Percentiles rank a stretch among this genome's conserved stretches.
These are phyloP conservation scores for Babjeviella inositovora DNA, from an alignment of 805 yeast genomes.

Conservation along the genomic window DNA sequence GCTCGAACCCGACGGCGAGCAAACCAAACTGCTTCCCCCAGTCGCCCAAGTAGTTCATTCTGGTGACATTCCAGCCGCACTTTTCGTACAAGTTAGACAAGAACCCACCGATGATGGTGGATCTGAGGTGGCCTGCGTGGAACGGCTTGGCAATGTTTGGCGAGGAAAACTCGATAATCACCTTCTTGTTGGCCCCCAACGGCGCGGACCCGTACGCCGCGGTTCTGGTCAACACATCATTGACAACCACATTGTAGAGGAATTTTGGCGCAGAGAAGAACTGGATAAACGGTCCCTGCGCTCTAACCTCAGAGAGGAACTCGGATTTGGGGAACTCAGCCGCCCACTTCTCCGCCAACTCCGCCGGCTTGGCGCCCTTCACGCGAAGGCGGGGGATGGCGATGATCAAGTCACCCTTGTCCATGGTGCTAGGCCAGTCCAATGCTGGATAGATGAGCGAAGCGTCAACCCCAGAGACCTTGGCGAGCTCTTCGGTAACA, in stretches of 20 bases:
- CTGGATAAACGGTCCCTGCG: constrained; percentile 86
- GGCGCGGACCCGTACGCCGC: constrained; percentile 59
- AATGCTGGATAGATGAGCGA: constrained; percentile 65
- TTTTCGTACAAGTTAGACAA: constrained; percentile 78
- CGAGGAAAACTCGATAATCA: constrained; percentile 82
- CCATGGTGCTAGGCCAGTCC: constrained; percentile 75
- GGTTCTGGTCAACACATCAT: constrained; percentile 47
- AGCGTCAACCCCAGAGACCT: constrained; percentile 57
- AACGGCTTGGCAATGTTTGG: constrained; percentile 99
- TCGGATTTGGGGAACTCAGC: constrained; percentile 58
- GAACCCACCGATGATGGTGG: constrained; percentile 96
- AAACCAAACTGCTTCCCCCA: constrained; percentile 99
- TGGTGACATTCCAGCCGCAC: constrained; percentile 81
- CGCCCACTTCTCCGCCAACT: constrained; percentile 65
- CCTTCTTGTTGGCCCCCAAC: constrained; percentile 53
- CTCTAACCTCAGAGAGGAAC: constrained; percentile 51
- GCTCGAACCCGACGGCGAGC: constrained; percentile 81
- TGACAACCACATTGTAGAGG: constrained; percentile 52
- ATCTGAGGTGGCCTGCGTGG: constrained; percentile 98
- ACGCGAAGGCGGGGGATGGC: constrained; percentile 86
- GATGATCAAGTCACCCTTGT: constrained; percentile 83
- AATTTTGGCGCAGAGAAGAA: constrained; percentile 63
- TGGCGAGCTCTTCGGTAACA: constrained; percentile 63
- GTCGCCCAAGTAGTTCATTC: constrained; percentile 94
- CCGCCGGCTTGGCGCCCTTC: constrained; percentile 67